phyloP scores from a whole-genome alignment of 2,329 filamentous ascomycete species.

The Daldinia eschscholtzii region DNA sequence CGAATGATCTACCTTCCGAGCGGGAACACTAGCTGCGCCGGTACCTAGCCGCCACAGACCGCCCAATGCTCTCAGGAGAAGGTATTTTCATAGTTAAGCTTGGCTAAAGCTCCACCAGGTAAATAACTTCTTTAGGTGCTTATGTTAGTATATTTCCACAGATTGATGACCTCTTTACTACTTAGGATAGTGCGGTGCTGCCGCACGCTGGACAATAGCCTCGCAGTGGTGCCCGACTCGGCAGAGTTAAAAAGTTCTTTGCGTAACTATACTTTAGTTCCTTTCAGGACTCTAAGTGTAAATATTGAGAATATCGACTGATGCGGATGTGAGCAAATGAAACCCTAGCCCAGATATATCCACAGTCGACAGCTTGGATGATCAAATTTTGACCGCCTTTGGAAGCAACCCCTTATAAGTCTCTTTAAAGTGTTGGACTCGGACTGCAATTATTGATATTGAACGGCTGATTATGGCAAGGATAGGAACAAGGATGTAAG shows the following conservation, averaged over 20 bases:
- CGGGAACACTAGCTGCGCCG: slow-evolving; percentile 39
- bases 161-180: background rate
- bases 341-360: slow-evolving; percentile 22
- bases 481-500: slow-evolving; percentile 38
- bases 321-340: slow-evolving; percentile 32
- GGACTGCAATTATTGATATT: slow-evolving; percentile 30
- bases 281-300: slow-evolving; percentile 13
- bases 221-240: slow-evolving; percentile 20
- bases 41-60: slow-evolving; percentile 30
- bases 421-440: slow-evolving; percentile 32
- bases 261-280: slow-evolving; percentile 17
- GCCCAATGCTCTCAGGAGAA: slow-evolving; percentile 26
- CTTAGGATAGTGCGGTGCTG: slow-evolving; percentile 32
- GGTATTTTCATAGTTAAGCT: slow-evolving; percentile 25
- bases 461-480: slow-evolving; percentile 27
- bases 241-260: slow-evolving; percentile 13
- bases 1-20: slow-evolving; percentile 34
- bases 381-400: slow-evolving; percentile 38
- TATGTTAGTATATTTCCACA: slow-evolving; percentile 20
- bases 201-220: slow-evolving; percentile 19
- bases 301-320: slow-evolving; percentile 17
- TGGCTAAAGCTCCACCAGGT: slow-evolving; percentile 20
- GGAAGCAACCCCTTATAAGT: slow-evolving; percentile 30
- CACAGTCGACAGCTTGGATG: slow-evolving; percentile 26
- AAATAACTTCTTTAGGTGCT: slow-evolving; percentile 7